Evolutionary conservation across 345 rosid species (phyloP), one percentile per base, ranked within the genome.

Genomic region (Gossypium thurberi): DNA sequence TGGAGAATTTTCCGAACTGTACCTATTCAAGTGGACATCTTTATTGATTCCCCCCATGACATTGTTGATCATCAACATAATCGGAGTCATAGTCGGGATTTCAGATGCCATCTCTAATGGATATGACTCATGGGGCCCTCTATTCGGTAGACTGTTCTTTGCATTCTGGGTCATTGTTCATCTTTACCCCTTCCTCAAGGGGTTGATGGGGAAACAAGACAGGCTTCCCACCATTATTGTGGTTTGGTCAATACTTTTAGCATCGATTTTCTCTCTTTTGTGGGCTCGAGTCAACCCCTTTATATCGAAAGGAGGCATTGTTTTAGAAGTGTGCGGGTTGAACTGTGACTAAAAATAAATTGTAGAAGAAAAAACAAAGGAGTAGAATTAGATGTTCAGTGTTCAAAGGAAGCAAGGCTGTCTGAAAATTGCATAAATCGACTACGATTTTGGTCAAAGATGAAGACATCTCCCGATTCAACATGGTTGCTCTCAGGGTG

Each of bases 161-260:
- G 85, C 92, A 0, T 23, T 86, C 28, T 88, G 92, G 92, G 92
- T 88, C 51, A 86, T 88, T 28, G 64, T 85, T 72, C 92, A 86
- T 78, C 83, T 88, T 14, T 86, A 86, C 73, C 92, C 92, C 2
- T 88, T 88, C 87, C 85, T 88, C 65, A 88, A 88, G 79, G 93
- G 93, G 25, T 55, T 80, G 37, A 21, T 85, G 70, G 93, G 87
- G 76, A 88, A 84, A 74, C 93, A 88, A 66, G 78, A 88, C 72
- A 76, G 86, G 76, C 40, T 88, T 64, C 89, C 93, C 14, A 86
- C 93, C 46, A 88, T 88, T 72, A 78, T 86, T 59, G 18, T 85
- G n/a, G 90, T 88, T 28, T 88, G 90, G 89, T 77, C 92, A 9
- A 85, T 88, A 40, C 88, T 88, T 67, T 80, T 88, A n/a, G 85